Conservation (phyloP, 768 basidiomycete species). For the Hericium erinaceus region DNA sequence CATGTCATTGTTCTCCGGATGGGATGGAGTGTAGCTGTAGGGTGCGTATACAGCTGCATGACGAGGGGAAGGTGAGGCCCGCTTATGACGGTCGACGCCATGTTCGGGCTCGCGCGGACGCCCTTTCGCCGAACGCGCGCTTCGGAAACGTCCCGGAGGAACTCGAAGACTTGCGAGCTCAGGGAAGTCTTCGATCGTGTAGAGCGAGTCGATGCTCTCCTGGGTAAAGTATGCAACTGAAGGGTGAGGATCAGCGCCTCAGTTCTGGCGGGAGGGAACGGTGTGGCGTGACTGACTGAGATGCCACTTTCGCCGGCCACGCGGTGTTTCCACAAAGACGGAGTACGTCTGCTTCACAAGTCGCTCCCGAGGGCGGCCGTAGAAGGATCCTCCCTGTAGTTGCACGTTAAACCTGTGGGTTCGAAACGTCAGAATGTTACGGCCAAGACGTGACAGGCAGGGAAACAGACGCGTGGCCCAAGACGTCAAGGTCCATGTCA, state of each 20-base stretch:
- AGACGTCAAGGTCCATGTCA: conserved; percentile 19
- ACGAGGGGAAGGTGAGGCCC: conserved; percentile 5
- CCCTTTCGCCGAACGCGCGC: conserved; percentile 22
- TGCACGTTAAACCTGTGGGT: conserved; percentile 16
- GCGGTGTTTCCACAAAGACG: conserved; percentile 54
- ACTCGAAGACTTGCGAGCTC: conserved; percentile 21
- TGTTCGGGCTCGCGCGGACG: conserved; percentile 10
- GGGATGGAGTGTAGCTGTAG: not conserved
- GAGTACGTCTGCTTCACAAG: conserved; percentile 78
- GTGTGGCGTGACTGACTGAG: conserved; percentile 42
- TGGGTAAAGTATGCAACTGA: conserved; percentile 31
- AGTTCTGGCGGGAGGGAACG: not conserved
- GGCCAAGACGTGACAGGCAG: not conserved
- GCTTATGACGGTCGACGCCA: conserved; percentile 3
- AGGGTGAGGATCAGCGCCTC: conserved; percentile 1
- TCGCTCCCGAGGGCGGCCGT: conserved; percentile 30
- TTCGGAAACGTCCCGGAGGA: conserved; percentile 25
- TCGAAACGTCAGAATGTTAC: not conserved
- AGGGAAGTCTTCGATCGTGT: conserved; percentile 25
- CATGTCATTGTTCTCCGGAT: not conserved
- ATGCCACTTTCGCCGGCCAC: conserved; percentile 74
- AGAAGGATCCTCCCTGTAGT: conserved; percentile 16
- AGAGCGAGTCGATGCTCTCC: conserved; percentile 21
- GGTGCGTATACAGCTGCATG: conserved; percentile 9
- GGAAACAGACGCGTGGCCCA: conserved; percentile 11